These are phyloP conservation scores for Lactarius hatsudake DNA, from an alignment of 768 basidiomycete genomes.

Conservation along the genomic window DNA sequence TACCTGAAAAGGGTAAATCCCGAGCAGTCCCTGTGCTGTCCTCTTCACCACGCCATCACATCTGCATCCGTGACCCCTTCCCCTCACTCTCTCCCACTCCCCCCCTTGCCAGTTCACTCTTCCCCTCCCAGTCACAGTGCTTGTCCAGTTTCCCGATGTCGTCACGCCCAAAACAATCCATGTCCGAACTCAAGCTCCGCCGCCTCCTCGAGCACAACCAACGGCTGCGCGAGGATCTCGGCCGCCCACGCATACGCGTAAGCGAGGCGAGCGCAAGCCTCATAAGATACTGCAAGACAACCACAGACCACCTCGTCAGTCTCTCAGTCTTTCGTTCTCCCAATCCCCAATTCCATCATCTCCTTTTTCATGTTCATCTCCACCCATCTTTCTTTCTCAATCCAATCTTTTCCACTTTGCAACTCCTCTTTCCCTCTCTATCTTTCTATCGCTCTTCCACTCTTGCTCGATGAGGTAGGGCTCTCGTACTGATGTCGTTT, in stretches of 20 bases:
- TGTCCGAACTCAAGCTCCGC: constrained; percentile 79
- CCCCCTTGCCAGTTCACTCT: neutral
- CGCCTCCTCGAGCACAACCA: constrained; percentile 74
- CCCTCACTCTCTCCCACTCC: neutral
- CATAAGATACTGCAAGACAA: constrained; percentile 71
- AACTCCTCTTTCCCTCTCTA: neutral
- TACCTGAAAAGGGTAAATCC: neutral
- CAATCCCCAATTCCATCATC: neutral
- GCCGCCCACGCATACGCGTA: constrained; percentile 65
- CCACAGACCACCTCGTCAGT: constrained; percentile 65
- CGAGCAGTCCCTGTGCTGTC: neutral
- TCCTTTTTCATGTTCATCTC: neutral
- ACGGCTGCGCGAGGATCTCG: constrained; percentile 67
- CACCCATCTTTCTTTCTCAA: neutral
- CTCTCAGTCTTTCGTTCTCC: neutral
- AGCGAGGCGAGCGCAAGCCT: constrained; percentile 71
- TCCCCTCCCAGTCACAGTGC: neutral
- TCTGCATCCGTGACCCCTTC: neutral
- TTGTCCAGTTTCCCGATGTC: constrained; percentile 42
- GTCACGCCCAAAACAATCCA: constrained; percentile 64
- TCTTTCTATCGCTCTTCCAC: neutral
- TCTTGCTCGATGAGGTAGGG: neutral
- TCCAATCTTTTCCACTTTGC: neutral
- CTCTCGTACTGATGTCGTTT: constrained; percentile 23
- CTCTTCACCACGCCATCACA: constrained; percentile 1